Base-by-base conservation (phyloP, 164 flowering plant species). In the Tetracentron sinense region DNA sequence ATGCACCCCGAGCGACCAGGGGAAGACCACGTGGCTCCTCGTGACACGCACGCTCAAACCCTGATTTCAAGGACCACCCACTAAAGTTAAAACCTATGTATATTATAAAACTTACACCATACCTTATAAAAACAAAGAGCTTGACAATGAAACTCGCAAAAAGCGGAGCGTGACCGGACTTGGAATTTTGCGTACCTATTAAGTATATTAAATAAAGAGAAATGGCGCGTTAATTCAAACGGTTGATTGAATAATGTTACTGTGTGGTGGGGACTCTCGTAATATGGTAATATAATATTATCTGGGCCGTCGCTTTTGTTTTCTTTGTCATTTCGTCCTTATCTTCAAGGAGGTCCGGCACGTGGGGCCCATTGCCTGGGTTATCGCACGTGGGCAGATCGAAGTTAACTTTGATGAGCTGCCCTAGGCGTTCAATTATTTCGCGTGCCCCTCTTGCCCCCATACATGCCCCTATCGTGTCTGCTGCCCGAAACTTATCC, bases 1-100 rank as follows among this genome's bases (percentile, higher is more conserved):
- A 74, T 67, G 71, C 67, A 63, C 27, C 21, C 47, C 62, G 53
- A 28, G 28, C 15, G 59, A 25, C 42, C 46, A 26, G 54, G 60
- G 54, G 51, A 25, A 33, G n/a, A 64, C 74, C 78, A 74, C 77
- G 74, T 79, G 78, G 76, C 35, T 66, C 78, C 78, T 58, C 80
- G 78, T 77, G 77, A 77, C 71, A 65, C 74, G 67, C 77, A 77
- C 72, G 71, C 72, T 75, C 75, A 69, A 44, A 54, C 75, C 79
- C 83, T 60, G 29, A 74, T 74, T 74, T 63, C 78, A 53, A 79
- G 77, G 77, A 60, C 67, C 38, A 53, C 23, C 49, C 20, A 19
- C 14, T 26, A 50, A 16, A 11, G 20, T 33, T 30, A 51, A 4
- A 0, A 31, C 27, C 17, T 1, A 31, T n/a, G 20, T 27, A 33